Conservation (phyloP, 2,329 filamentous ascomycete genomes). For the Xylaria sp. region DNA sequence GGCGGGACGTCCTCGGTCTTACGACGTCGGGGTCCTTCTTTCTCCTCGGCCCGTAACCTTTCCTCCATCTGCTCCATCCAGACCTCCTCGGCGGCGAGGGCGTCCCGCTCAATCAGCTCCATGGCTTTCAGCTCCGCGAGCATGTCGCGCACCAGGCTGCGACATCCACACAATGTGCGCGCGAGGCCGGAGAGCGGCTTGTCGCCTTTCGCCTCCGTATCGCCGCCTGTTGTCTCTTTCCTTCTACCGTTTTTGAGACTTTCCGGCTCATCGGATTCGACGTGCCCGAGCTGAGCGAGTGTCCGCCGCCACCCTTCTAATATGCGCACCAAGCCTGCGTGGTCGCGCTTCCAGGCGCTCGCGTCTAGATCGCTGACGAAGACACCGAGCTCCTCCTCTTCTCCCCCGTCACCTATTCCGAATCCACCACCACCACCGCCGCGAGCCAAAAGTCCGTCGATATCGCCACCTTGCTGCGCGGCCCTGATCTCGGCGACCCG, state of each 20-base stretch:
- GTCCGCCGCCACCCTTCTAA: constrained; percentile 65
- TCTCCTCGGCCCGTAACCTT: constrained; percentile 50
- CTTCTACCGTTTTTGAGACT: not conserved
- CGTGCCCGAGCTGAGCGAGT: constrained; percentile 57
- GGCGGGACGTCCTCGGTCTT: constrained; percentile 42
- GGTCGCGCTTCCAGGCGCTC: constrained; percentile 67
- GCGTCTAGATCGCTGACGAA: constrained; percentile 67
- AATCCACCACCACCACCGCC: constrained; percentile 45
- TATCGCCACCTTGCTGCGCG: constrained; percentile 53
- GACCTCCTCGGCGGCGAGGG: constrained; percentile 63
- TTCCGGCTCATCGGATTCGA: constrained; percentile 30
- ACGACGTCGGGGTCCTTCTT: constrained; percentile 35
- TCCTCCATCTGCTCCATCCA: constrained; percentile 68
- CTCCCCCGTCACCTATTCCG: constrained; percentile 43
- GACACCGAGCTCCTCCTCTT: constrained; percentile 50
- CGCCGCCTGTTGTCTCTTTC: not conserved
- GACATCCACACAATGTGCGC: constrained; percentile 43
- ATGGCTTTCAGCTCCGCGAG: constrained; percentile 70
- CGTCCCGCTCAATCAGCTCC: constrained; percentile 69
- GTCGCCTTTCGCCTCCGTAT: not conserved
- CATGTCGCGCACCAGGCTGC: constrained; percentile 66
- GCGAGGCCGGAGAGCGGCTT: constrained; percentile 43
- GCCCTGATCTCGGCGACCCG: constrained; percentile 59
- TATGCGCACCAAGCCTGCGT: constrained; percentile 60
- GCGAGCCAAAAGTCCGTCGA: constrained; percentile 51